Evolutionary conservation across 2,329 filamentous ascomycete genomes (phyloP), one percentile per base, ranked within the genome.

Genomic region (Scedosporium apiospermum): DNA sequence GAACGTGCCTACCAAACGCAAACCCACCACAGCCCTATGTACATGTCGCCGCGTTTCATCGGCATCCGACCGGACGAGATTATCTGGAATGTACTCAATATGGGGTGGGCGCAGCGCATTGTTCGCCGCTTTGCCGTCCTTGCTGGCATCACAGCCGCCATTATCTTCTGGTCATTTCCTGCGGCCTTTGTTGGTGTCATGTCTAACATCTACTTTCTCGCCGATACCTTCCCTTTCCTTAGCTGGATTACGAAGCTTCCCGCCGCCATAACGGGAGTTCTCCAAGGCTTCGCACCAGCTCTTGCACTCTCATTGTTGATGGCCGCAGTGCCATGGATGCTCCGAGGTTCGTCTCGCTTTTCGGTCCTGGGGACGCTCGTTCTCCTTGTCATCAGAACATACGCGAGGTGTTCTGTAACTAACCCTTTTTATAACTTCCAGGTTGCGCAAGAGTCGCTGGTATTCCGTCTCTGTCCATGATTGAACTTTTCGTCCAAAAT

Each of bases 11-110:
- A 83, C 74, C 93, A 97, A 74, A 88, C 86, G 21, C 80, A 96
- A 30, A 84, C 91, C 6, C 90, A 95, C 75, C 90, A 95, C 72
- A 84, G 90, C 62, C 87, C 89, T 30, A 78, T 93, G 51, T 89
- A 92, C 73, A 92, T 96, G 88, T 84, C 88, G 23, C 91, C 92
- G 58, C 87, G 91, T 34, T 91, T 88, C 70, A 93, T 93, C 63
- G 92, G 91, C 57, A 80, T 97, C 61, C 84, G 84, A 61, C 93
- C 93, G 0, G 78, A 79, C 4, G 93, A 98, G 70, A 80, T 98
- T 60, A 86, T 97, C 66, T 99, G 95, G 95, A 81, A 82, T 58
- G 96, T 93, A 65, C 77, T 98, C 60, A 72, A 76, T 14, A 78
- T 82, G 63, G 74, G 75, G 62, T 90, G 90, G 91, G 88, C 88